phyloP scores from a whole-genome alignment of 495 filamentous ascomycete genomes.

The Penicillium cosmopolitanum region DNA sequence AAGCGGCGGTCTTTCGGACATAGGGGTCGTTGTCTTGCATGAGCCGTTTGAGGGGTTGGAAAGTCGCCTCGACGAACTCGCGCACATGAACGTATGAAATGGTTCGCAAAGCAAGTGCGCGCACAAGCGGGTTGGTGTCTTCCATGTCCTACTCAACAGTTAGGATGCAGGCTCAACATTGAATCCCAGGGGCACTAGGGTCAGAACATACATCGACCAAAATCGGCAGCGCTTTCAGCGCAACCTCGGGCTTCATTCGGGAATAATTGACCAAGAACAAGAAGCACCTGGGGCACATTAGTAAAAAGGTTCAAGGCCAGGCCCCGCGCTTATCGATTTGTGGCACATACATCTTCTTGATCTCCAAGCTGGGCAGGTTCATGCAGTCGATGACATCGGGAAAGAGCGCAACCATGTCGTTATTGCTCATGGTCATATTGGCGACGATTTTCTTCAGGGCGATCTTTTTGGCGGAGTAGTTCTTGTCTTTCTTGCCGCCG shows the following conservation, averaged over 20 bases:
- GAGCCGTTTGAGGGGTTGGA: slow-evolving; percentile 79
- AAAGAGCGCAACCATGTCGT: slow-evolving; percentile 98
- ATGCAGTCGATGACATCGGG: slow-evolving; percentile 95
- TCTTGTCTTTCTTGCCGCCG: slow-evolving; percentile 98
- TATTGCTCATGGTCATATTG: slow-evolving; percentile 99
- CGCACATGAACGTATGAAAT: slow-evolving; percentile 97
- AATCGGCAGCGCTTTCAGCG: slow-evolving; percentile 88
- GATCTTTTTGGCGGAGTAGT: slow-evolving; percentile 94
- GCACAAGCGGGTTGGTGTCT: slow-evolving; percentile 88
- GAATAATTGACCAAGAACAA: slow-evolving; percentile 97
- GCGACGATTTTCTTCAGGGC: slow-evolving; percentile 99
- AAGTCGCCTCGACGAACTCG: slow-evolving; percentile 91
- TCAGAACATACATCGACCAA: slow-evolving; percentile 70
- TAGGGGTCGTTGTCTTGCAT: slow-evolving; percentile 92
- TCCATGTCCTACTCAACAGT: slow-evolving; percentile 76
- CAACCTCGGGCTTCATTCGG: slow-evolving; percentile 90
- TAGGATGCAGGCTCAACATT: neutral
- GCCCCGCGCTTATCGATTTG: neutral
- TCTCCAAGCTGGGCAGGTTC: slow-evolving; percentile 90
- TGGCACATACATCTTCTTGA: slow-evolving; percentile 93
- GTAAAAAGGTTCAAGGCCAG: slow-evolving; percentile 3
- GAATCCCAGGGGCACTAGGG: neutral
- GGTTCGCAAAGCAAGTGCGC: slow-evolving; percentile 89
- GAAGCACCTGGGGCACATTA: slow-evolving; percentile 75
- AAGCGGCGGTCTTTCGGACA: slow-evolving; percentile 95